Base-by-base conservation (phyloP, 2,329 filamentous ascomycete species). In the Graphiopsis chlorocephala region DNA sequence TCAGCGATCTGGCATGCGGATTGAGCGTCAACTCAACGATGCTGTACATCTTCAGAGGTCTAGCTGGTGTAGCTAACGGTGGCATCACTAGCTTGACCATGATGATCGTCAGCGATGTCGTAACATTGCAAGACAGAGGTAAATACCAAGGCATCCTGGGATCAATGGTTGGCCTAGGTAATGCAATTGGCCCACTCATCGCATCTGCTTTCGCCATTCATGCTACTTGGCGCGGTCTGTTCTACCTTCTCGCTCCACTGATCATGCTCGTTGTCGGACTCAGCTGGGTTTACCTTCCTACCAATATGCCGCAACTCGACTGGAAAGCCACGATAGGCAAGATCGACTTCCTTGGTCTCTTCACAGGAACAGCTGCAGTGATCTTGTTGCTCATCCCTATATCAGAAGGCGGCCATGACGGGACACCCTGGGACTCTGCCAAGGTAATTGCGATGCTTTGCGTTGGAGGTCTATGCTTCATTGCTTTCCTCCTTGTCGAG, bases 311-410 rank as follows among this genome's bases (percentile, higher is more conserved):
- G 0, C 82, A 80, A 63, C 79, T 79, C 45, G 76, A 79, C 11
- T 75, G 84, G 42, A 75, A 75, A 45, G 79, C 82, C 50, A 85
- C 82, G 55, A 70, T 85, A 25, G 77, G 75, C 56, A 84, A 84
- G 50, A 86, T 89, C 63, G 87, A 90, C 72, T 87, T 83, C 67
- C 81, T 77, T 26, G 88, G 87, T 1, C 78, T 86, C 1, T 64
- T 87, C 12, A 79, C 82, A 2, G 84, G 82, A 4, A 85, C 84
- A 0, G 75, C 82, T 7, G 86, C 82, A 0, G 82, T 88, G 29
- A 82, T 89, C 11, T 79, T 89, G 14, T 69, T 90, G 1, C 78
- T 90, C 20, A 86, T 90, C 52, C 87, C 87, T 0, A 82, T 90
- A 14, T 88, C 86, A 2, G 86, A 86, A 17, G 86, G 84, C 64